Evolutionary conservation across 352 stramenopile species (phyloP), one percentile per base, ranked within the genome.

Genomic region (Pythium utonaiense): DNA sequence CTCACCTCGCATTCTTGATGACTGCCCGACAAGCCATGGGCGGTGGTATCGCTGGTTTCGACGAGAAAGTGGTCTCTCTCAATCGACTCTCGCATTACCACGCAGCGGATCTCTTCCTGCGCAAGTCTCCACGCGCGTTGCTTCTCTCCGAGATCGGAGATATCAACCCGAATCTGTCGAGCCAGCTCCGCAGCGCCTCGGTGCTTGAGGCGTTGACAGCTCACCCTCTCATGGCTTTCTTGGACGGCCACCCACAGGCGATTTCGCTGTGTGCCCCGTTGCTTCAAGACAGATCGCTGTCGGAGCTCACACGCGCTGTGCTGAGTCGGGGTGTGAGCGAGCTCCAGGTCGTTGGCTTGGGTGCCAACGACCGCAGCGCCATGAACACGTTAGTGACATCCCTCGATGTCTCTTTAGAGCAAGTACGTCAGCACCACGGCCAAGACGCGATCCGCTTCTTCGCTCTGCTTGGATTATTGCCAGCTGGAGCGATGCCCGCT

Each of bases 1-100:
- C 80, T 4, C 66, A 74, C 4, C 59, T 91, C 22, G 75, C 77
- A 12, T 84, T 93, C 60, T 34, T 93, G 25, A 79, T 93, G 71
- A 93, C 83, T 3, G 80, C 83, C 0, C 78, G 78, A 0, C 82
- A 91, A 52, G 78, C 80, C 5, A 86, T 93, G 72, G 78, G 79
- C 16, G 78, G 80, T 12, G 80, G 78, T 8, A 83, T 90, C 17
- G 74, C 74, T 2, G 78, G 81, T 4, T 88, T 90, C 24, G 83
- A 91, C 44, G 83, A 93, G 41, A 93, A 93, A 51, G 80, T 91
- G n/a, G 69, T 93, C 9, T 86, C 78, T 13, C 64, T 93, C 17
- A 88, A 90, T 53, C 80, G 83, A 1, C 60, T 93, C 3, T 88
- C 83, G 17, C 72, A 86, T 24, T 87, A 73, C 54, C 80, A 91